phyloP scores from a whole-genome alignment of 2,329 filamentous ascomycete species.

The Cladosporium sp. region DNA sequence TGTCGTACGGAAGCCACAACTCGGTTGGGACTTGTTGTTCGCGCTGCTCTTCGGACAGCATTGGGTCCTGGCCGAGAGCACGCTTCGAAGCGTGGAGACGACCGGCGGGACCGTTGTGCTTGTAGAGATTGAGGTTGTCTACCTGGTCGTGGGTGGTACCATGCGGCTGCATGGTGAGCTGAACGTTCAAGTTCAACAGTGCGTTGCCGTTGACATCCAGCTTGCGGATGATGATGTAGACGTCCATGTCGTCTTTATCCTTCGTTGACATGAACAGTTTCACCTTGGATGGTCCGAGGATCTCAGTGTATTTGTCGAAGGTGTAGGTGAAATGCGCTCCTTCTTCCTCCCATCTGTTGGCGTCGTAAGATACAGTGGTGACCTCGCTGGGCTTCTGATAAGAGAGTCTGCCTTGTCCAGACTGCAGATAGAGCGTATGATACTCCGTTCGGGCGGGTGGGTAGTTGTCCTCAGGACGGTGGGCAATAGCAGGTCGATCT shows the following conservation, averaged over 20 bases:
- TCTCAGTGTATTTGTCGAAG: constrained; percentile 40
- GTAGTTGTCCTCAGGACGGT: too few relatives aligned
- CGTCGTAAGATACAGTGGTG: too few relatives aligned
- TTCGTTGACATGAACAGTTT: constrained; percentile 42
- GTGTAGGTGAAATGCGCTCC: constrained; percentile 38
- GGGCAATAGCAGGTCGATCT: too few relatives aligned
- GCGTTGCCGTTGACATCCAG: constrained; percentile 6
- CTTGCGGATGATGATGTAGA: constrained; percentile 22
- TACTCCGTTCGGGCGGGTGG: too few relatives aligned
- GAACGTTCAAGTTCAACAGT: constrained; percentile 17
- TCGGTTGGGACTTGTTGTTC: too few relatives aligned
- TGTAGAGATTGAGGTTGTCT: not conserved
- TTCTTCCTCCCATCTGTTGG: not conserved
- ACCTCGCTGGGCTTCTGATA: too few relatives aligned
- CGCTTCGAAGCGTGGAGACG: not conserved
- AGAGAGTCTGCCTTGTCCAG: too few relatives aligned
- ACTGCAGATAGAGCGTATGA: too few relatives aligned
- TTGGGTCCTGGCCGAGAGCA: not conserved
- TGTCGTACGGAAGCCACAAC: too few relatives aligned
- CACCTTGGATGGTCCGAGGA: constrained; percentile 51
- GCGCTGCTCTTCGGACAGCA: not conserved
- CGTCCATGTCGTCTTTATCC: constrained; percentile 23
- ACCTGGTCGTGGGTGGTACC: constrained; percentile 43
- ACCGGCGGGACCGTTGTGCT: not conserved
- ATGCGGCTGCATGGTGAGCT: constrained; percentile 7